These are phyloP conservation scores for Mycena rebaudengoi DNA, from an alignment of 768 basidiomycete species.

Conservation along the genomic window DNA sequence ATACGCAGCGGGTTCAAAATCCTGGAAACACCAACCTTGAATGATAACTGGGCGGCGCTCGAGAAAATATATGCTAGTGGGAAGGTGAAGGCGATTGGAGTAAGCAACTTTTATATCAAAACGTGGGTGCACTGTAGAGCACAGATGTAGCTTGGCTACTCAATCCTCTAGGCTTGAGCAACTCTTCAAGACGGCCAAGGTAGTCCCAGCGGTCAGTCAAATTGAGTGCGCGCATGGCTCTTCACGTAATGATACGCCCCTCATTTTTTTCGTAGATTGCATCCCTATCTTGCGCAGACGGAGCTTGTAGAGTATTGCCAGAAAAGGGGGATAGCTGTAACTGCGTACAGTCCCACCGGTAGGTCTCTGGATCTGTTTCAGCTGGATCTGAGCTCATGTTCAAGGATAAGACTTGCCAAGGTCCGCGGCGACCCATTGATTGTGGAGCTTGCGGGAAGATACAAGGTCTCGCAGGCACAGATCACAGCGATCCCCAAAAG, in stretches of 20 bases:
- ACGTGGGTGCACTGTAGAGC: too few species aligned
- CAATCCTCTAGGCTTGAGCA: constrained; percentile 47
- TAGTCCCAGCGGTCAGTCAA: constrained; percentile 58
- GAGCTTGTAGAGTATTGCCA: constrained; percentile 58
- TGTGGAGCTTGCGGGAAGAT: constrained; percentile 53
- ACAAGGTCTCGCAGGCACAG: constrained; percentile 55
- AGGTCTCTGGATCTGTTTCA: not conserved
- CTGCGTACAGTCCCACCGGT: constrained; percentile 56
- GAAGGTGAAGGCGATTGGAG: too few species aligned
- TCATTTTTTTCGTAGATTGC: constrained; percentile 39
- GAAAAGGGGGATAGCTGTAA: constrained; percentile 56
- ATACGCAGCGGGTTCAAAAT: too few species aligned
- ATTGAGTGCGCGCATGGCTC: constrained; percentile 46
- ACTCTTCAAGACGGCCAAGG: constrained; percentile 48
- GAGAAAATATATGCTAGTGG: too few species aligned
- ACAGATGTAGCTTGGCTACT: too few species aligned
- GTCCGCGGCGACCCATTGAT: constrained; percentile 58
- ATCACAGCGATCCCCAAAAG: constrained; percentile 61
- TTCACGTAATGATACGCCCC: not conserved
- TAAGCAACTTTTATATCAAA: too few species aligned
- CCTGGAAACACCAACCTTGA: too few species aligned
- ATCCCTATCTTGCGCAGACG: constrained; percentile 59
- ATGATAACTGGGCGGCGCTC: too few species aligned
- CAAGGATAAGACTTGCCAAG: constrained; percentile 39
- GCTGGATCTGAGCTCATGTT: not conserved